phyloP scores from a whole-genome alignment of 805 yeast genomes.

The Yarrowia yakushimensis region DNA sequence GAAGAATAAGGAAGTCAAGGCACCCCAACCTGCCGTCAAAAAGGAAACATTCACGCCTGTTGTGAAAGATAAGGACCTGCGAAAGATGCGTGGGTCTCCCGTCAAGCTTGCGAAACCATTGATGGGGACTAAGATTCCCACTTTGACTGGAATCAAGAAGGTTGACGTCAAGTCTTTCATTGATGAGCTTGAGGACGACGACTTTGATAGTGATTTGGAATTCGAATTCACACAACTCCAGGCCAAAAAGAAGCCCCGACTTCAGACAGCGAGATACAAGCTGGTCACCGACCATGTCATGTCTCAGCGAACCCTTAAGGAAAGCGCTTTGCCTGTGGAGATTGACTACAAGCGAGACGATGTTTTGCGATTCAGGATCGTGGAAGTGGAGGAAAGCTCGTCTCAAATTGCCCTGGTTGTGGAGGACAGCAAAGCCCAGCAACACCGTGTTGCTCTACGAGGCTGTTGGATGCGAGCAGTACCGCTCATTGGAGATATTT shows the following conservation, averaged over 20 bases:
- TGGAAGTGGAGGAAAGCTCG: neutral
- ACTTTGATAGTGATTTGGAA: conserved; percentile 12
- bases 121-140: neutral
- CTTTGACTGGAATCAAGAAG: neutral
- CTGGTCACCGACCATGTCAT: conserved; percentile 18
- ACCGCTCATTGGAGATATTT: conserved; percentile 33
- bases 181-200: neutral
- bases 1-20: neutral
- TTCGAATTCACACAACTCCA: neutral
- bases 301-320: conserved; percentile 10
- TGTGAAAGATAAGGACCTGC: neutral
- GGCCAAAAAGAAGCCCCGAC: conserved; percentile 2
- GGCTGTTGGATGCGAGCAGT: conserved; percentile 18
- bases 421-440: neutral
- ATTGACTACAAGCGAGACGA: conserved; percentile 19
- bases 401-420: neutral
- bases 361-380: conserved; percentile 1
- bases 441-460: neutral
- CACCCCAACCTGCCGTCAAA: neutral
- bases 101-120: neutral
- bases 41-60: neutral
- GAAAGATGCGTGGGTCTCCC: neutral
- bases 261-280: neutral
- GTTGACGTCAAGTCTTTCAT: conserved; percentile 1
- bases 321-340: neutral